Evolutionary conservation across 306 rosid genomes (phyloP), one percentile per base, ranked within the genome.

Genomic region (Ormosia emarginata): DNA sequence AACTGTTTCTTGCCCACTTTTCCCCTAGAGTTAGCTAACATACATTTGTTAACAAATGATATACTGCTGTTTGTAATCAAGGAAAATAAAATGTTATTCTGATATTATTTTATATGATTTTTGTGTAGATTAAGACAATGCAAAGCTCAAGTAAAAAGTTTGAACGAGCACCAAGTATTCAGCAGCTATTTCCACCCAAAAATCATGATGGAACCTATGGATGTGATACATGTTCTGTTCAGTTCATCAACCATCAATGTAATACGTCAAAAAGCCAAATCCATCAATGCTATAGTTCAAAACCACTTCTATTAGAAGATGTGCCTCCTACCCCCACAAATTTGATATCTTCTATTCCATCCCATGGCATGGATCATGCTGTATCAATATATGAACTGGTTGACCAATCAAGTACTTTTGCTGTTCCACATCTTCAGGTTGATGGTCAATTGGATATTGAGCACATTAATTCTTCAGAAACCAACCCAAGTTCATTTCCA

Each of bases 91-190:
- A 24, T 13, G 43, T 70, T 33, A 70, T 9, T 40, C 11, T 71
- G 62, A 49, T 71, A 32, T 47, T 70, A 46, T 49, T 71, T 71
- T 14, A 71, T 49, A 46, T 29, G 2, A 15, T 24, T 69, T 49
- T 30, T 14, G 33, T 47, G 58, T 6, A 70, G 59, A 71, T 49
- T 39, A 71, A 13, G 76, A 32, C n/a, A 49, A 71, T 33, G 76
- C 62, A 71, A 71, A 46, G 49, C 62, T 49, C 76, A 32, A 50
- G 5, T 49, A 71, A 32, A 50, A 71, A 2, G n/a, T 71, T 71
- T 8, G 76, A 71, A 2, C 46, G 76, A 49, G 62, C 76, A 13
- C 76, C 76, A 14, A 71, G 76, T 15, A 71, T 71, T 71, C 76
- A 46, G 29, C 30, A 33, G 46, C 46, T 71, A 49, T 71, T 71